Conservation (phyloP, 208 protist genomes). For the Balamuthia mandrillaris region DNA sequence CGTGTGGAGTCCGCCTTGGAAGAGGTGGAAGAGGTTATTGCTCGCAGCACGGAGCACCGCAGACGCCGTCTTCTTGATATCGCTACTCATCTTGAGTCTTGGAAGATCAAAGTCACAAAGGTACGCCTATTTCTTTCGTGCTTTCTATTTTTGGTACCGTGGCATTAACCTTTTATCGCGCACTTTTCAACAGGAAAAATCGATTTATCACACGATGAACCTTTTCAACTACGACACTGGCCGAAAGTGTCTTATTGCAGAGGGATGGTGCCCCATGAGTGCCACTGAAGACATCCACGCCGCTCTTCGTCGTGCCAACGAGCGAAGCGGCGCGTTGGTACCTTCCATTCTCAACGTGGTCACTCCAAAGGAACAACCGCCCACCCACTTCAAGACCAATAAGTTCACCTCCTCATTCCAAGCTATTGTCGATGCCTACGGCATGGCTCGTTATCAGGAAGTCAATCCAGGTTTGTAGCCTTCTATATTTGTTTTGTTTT, state of each 20-base stretch:
- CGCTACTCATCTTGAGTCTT: slow-evolving; percentile 75
- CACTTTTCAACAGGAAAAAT: too few relatives aligned
- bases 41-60: slow-evolving; percentile 53
- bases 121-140: too few relatives aligned
- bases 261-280: slow-evolving; percentile 64
- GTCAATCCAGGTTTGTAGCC: slow-evolving; percentile 54
- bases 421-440: slow-evolving; percentile 96
- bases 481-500: neutral
- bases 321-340: slow-evolving; percentile 79
- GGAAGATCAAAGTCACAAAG: slow-evolving; percentile 84
- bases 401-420: slow-evolving; percentile 95
- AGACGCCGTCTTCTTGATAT: slow-evolving; percentile 74
- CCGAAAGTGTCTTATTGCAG: slow-evolving; percentile 80
- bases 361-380: slow-evolving; percentile 82
- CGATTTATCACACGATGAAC: slow-evolving; percentile 94
- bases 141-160: too few relatives aligned
- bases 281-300: slow-evolving; percentile 74
- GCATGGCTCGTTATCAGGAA: slow-evolving; percentile 85
- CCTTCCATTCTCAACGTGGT: slow-evolving; percentile 87
- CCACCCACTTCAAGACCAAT: slow-evolving; percentile 95
- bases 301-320: slow-evolving; percentile 77
- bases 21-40: slow-evolving; percentile 67
- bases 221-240: slow-evolving; percentile 87
- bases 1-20: slow-evolving; percentile 57
- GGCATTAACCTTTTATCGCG: too few relatives aligned